phyloP scores from a whole-genome alignment of 2,329 filamentous ascomycete species.

The Sarocladium kiliense region DNA sequence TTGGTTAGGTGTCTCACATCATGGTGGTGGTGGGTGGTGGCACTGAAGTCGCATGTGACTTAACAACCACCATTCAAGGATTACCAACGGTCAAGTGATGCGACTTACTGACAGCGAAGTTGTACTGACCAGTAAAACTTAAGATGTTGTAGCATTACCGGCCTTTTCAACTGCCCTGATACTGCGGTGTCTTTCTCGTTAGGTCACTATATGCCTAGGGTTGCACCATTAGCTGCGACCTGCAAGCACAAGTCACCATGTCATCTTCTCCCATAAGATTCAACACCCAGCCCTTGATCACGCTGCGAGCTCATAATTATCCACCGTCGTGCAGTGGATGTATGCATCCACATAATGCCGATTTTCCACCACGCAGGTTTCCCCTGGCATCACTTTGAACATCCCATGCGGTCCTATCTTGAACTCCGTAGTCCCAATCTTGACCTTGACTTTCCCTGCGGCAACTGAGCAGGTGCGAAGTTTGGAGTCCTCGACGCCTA shows the following conservation, averaged over 20 bases:
- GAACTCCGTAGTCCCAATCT: constrained; percentile 30
- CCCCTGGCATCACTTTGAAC: constrained; percentile 36
- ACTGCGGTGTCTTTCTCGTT: no score
- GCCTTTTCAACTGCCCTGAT: no score
- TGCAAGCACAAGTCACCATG: no score
- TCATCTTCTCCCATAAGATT: no score
- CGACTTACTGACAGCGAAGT: no score
- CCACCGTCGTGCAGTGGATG: constrained; percentile 2
- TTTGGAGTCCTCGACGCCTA: constrained; percentile 21
- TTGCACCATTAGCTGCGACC: no score
- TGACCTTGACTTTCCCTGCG: constrained; percentile 35
- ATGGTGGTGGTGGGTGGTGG: background rate
- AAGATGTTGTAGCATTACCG: no score
- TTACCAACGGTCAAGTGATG: background rate
- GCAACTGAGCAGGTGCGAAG: constrained; percentile 35
- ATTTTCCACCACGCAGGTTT: constrained; percentile 35
- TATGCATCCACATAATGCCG: constrained; percentile 35
- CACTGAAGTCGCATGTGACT: background rate
- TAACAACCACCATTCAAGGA: background rate
- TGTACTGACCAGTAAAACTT: no score
- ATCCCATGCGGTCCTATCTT: constrained; percentile 37
- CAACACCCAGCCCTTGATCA: no score
- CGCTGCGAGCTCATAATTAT: background rate
- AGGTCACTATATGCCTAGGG: no score
- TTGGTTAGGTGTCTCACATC: background rate